Base-by-base conservation (phyloP, 1,284 basidiomycete genomes). In the Cryptococcus floricola region DNA sequence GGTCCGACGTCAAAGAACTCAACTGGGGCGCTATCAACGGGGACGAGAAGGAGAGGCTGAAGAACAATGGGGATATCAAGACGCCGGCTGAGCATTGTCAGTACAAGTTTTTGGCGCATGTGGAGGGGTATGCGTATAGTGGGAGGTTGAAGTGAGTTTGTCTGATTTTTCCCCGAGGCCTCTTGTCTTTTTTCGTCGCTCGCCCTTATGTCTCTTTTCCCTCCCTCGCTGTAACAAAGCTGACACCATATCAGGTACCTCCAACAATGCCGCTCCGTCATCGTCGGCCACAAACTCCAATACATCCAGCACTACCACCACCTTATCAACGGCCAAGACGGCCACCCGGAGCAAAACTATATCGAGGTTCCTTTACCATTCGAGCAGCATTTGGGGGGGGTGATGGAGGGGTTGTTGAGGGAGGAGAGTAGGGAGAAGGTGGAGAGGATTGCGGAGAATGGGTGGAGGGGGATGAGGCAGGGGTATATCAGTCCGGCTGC, bases 291-390 rank as follows among this genome's bases (percentile, higher is more conserved):
- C 48, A 63, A 64, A 9, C 39, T 73, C 28, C 48, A 65, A 46
- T 72, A 60, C 18, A 62, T 67, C 10, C 74, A 78, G 54, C 76
- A 78, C 56, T 78, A 71, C 54, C 75, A 77, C 53, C 76, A 76
- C 56, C 62, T 76, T 16, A 60, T 77, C 50, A 66, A 73, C 57
- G 50, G 53, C 31, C 48, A 62, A 41, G 60, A 67, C 13, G 51
- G 49, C 7, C 69, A 74, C 25, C 68, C 72, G 0, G 41, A 66
- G 16, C 75, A 77, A 44, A 78, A 78, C 58, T 70, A 77, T 51
- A 68, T 77, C 50, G 59, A 63, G 46, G 66, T 70, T 0, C 58
- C 60, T 9, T 23, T 55, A 47, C 69, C 53, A 45, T 62, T 62
- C 52, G 73, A 53, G 31, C 52, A 67, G 42, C 51, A 67, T 34